Percentiles rank a stretch among this genome's conserved stretches.
phyloP scores from a whole-genome alignment of 2,329 filamentous ascomycete genomes.

The Westerdykella ornata region DNA sequence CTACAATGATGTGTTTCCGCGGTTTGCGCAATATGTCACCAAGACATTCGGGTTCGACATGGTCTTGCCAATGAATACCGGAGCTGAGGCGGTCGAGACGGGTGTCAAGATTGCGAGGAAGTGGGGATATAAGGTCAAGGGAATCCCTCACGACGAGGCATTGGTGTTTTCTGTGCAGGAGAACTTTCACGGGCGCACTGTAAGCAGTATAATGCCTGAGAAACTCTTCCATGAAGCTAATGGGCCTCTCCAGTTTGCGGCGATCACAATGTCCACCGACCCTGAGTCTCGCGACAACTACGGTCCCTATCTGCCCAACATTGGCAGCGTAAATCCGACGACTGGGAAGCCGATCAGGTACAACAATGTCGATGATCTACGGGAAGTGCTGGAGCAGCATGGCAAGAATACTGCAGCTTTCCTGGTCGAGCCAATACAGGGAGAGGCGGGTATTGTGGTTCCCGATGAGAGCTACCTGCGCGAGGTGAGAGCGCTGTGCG shows the following conservation, averaged over 20 bases:
- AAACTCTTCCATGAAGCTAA: background rate
- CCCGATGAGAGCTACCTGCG: slow-evolving; percentile 82
- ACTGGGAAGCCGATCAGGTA: slow-evolving; percentile 76
- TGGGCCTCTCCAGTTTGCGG: slow-evolving; percentile 62
- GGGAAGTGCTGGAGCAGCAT: slow-evolving; percentile 69
- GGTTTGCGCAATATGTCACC: slow-evolving; percentile 89
- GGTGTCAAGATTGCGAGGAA: slow-evolving; percentile 94
- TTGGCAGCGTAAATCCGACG: slow-evolving; percentile 68
- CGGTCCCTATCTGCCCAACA: slow-evolving; percentile 85
- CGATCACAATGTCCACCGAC: slow-evolving; percentile 91
- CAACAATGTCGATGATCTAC: slow-evolving; percentile 76
- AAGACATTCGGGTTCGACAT: slow-evolving; percentile 90
- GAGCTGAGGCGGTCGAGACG: slow-evolving; percentile 92
- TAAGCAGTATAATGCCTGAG: slow-evolving; percentile 44
- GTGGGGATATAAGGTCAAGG: slow-evolving; percentile 97
- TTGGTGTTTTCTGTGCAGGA: slow-evolving; percentile 76
- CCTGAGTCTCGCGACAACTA: slow-evolving; percentile 96
- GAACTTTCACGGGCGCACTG: slow-evolving; percentile 95
- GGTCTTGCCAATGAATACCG: slow-evolving; percentile 97
- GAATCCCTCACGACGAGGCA: slow-evolving; percentile 76
- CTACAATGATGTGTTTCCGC: slow-evolving; percentile 96
- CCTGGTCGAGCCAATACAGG: slow-evolving; percentile 93
- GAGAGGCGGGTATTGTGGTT: slow-evolving; percentile 93
- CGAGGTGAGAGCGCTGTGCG: slow-evolving; percentile 76
- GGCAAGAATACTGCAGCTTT: slow-evolving; percentile 85